These are phyloP conservation scores for Thozetella sp. DNA, from an alignment of 495 filamentous ascomycete species.

Conservation along the genomic window DNA sequence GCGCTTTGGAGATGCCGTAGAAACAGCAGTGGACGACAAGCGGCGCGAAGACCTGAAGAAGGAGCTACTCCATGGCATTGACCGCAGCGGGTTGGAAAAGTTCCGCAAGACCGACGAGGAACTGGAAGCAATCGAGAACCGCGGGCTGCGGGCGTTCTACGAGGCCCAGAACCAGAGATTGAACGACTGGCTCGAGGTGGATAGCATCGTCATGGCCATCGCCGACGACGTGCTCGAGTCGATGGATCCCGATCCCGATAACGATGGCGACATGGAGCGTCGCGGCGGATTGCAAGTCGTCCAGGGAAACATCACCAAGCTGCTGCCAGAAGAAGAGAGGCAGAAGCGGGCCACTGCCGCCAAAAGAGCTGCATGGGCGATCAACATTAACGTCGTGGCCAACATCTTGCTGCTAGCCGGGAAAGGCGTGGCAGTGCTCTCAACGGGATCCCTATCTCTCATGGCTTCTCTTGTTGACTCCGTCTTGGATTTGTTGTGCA, in stretches of 20 bases:
- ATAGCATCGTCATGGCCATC: slow-evolving; percentile 46
- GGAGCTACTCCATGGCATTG: slow-evolving; percentile 42
- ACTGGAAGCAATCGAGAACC: slow-evolving; percentile 45
- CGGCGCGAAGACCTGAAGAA: slow-evolving; percentile 34
- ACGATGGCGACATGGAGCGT: slow-evolving; percentile 46
- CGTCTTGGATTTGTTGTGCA: slow-evolving; percentile 50
- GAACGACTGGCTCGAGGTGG: slow-evolving; percentile 55
- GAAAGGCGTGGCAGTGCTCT: slow-evolving; percentile 37
- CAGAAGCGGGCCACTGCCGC: slow-evolving; percentile 37
- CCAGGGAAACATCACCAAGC: slow-evolving; percentile 36
- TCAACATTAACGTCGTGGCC: slow-evolving; percentile 51
- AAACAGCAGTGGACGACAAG: slow-evolving; percentile 8
- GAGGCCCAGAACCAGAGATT: slow-evolving; percentile 48
- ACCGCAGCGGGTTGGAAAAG: slow-evolving; percentile 35
- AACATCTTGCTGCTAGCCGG: slow-evolving; percentile 44
- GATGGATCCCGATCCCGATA: slow-evolving; percentile 52
- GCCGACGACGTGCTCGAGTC: slow-evolving; percentile 55
- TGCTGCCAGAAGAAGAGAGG: slow-evolving; percentile 50
- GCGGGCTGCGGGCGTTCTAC: slow-evolving; percentile 48
- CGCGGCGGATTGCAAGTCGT: slow-evolving; percentile 35
- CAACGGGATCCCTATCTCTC: slow-evolving; percentile 46
- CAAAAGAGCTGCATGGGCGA: slow-evolving; percentile 48
- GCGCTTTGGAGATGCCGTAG: slow-evolving; percentile 5
- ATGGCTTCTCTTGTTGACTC: slow-evolving; percentile 48
- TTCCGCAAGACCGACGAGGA: slow-evolving; percentile 46